Base-by-base conservation (phyloP, 2,329 filamentous ascomycete species). In the Epichloe aotearoae region DNA sequence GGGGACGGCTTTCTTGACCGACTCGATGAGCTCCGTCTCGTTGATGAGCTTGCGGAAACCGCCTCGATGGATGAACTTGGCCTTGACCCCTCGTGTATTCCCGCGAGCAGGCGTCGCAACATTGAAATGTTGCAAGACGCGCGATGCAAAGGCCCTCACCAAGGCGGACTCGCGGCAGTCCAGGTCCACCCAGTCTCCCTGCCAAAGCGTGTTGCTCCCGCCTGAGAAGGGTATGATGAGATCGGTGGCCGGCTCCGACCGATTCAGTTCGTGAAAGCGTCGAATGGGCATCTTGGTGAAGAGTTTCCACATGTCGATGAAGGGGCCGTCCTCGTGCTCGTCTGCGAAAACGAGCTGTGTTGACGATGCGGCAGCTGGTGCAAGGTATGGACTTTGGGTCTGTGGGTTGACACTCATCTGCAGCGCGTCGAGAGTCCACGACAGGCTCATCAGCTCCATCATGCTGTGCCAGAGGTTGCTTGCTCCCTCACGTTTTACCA, bases 121-220 rank as follows among this genome's bases (percentile, higher is more conserved):
- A 19, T 56, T 47, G 53, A 63, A 68, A 52, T 61, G 58, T 10
- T 52, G 47, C 10, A 68, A 59, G 20, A 66, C 60, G 20, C 66
- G 63, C 19, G 52, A 50, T 5, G 59, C 58, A 51, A 70, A 70
- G 2, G 61, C 61, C 23, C 59, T 55, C 12, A 56, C 38, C 15
- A 56, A 46, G 3, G 51, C 23, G 6, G 52, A 62, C 10, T 57
- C 53, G n/a, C 50, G 51, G 54, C 68, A 72, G 33, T 59, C 52
- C 19, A 59, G 58, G 5, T 59, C 49, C 5, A 59, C 56, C 63
- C 64, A 69, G 53, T 71, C 67, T n/a, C 63, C 66, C 51, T 68
- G 62, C 70, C 70, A 72, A 17, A 69, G 54, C 1, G 70, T 68
- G 53, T 69, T 72, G 56, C 62, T 65, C 19, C 60, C 65, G 42